Conservation (phyloP, 2,329 filamentous ascomycete genomes). For the Aureobasidium sp. region DNA sequence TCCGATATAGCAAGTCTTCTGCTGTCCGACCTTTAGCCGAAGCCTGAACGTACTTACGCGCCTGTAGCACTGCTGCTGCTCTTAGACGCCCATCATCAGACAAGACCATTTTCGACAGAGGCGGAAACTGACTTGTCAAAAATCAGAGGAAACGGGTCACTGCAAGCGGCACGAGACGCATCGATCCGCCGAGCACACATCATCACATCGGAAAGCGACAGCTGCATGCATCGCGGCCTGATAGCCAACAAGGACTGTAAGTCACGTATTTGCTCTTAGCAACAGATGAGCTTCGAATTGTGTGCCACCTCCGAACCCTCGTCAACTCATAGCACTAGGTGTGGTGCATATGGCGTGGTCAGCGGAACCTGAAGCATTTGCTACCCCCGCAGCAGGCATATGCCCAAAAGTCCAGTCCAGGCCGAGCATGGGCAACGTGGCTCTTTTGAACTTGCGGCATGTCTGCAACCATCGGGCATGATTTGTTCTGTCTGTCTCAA, state of each 20-base stretch:
- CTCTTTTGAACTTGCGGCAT: neutral
- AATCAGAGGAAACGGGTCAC: neutral
- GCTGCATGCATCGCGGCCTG: neutral
- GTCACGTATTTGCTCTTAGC: neutral
- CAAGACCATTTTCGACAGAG: neutral
- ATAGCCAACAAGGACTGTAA: neutral
- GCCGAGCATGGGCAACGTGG: neutral
- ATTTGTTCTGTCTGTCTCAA: neutral
- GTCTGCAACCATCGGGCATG: neutral
- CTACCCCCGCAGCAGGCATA: neutral
- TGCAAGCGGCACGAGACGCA: neutral
- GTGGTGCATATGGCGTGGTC: neutral
- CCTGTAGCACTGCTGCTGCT: neutral
- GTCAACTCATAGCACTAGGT: neutral
- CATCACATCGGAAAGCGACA: slow-evolving; percentile 2
- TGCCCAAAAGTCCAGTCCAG: neutral
- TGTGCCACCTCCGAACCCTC: neutral
- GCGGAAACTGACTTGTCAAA: slow-evolving; percentile 30
- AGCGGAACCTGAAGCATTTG: neutral
- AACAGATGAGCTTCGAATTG: too few species aligned
- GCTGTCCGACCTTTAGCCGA: neutral
- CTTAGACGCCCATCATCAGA: neutral
- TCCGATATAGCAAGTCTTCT: neutral
- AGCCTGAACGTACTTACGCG: neutral
- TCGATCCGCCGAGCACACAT: neutral